These are phyloP conservation scores for Sphenostylis stenocarpa DNA, from an alignment of 306 rosid species.

Conservation along the genomic window DNA sequence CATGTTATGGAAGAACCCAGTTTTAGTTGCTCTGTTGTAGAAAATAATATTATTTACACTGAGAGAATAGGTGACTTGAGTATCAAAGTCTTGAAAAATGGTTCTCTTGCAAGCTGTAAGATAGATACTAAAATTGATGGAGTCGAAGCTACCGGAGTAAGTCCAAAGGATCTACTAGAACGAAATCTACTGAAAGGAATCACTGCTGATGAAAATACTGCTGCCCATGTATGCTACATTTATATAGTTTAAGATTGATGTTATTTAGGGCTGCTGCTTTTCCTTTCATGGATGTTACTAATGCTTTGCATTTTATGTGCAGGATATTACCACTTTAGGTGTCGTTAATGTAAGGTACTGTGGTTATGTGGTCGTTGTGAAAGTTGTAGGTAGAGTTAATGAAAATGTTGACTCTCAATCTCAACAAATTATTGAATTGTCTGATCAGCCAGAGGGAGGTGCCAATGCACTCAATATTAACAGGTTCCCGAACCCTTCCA, in stretches of 20 bases:
- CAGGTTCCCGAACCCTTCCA: conserved; percentile 54
- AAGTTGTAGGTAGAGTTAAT: conserved; percentile 61
- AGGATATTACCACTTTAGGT: conserved; percentile 85
- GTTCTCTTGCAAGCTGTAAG: conserved; percentile 76
- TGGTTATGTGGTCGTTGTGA: conserved; percentile 75
- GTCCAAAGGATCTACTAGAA: conserved; percentile 58
- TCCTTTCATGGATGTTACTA: conserved; percentile 17
- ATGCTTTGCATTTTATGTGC: conserved; percentile 42
- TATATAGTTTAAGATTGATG: conserved; percentile 28
- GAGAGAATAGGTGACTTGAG: conserved; percentile 82
- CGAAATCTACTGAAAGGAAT: conserved; percentile 92
- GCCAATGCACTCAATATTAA: conserved; percentile 90
- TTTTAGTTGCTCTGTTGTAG: conserved; percentile 40
- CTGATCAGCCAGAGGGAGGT: conserved; percentile 93
- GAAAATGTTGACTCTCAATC: conserved; percentile 49
- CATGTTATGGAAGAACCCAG: conserved; percentile 53
- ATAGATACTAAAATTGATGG: conserved; percentile 94
- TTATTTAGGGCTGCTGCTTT: conserved; percentile 28
- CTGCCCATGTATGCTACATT: conserved; percentile 81
- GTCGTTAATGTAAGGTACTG: conserved; percentile 81
- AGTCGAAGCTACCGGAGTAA: conserved; percentile 69
- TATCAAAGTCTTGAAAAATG: conserved; percentile 70
- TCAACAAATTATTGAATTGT: conserved; percentile 60
- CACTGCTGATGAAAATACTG: conserved; percentile 97
- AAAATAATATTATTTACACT: conserved; percentile 44